Evolutionary conservation across 805 yeast genomes (phyloP).

Genomic region (Wickerhamomyces strasburgensis): DNA sequence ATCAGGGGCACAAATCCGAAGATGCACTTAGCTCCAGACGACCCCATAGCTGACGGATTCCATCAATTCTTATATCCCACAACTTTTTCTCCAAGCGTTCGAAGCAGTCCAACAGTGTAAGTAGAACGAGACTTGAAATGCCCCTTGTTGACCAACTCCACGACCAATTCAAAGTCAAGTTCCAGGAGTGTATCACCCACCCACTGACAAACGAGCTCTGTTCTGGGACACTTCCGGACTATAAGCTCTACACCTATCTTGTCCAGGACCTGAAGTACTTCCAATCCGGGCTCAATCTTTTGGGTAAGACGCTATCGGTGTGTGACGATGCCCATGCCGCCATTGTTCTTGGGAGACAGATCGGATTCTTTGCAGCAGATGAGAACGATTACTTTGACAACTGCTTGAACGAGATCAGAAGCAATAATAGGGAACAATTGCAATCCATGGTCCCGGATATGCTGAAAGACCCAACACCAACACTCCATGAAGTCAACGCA

Average conservation of each 20-base stretch:
- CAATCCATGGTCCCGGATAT: constrained; percentile 1
- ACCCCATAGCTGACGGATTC: too few species aligned
- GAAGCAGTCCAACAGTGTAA: too few species aligned
- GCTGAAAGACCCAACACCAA: neutral
- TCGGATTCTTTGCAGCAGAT: constrained; percentile 44
- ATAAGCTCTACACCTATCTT: constrained; percentile 38
- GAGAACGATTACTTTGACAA: constrained; percentile 45
- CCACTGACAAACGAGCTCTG: constrained; percentile 33
- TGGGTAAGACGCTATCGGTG: constrained; percentile 39
- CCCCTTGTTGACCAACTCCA: neutral
- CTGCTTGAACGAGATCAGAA: constrained; percentile 25
- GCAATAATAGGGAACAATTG: constrained; percentile 5
- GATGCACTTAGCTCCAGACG: too few species aligned
- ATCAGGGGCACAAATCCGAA: too few species aligned
- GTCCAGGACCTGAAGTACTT: constrained; percentile 47
- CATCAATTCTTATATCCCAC: too few species aligned
- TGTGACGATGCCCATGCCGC: constrained; percentile 37
- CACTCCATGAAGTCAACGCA: constrained; percentile 31
- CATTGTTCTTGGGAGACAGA: constrained; percentile 41
- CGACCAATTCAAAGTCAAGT: neutral
- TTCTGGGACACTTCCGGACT: constrained; percentile 39
- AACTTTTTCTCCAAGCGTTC: too few species aligned
- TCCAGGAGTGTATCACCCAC: neutral
- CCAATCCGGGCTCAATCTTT: constrained; percentile 35
- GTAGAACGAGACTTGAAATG: too few species aligned